Evolutionary conservation across 768 basidiomycete species (phyloP), one percentile per base, ranked within the genome.

Genomic region (Lactifluus volemus): DNA sequence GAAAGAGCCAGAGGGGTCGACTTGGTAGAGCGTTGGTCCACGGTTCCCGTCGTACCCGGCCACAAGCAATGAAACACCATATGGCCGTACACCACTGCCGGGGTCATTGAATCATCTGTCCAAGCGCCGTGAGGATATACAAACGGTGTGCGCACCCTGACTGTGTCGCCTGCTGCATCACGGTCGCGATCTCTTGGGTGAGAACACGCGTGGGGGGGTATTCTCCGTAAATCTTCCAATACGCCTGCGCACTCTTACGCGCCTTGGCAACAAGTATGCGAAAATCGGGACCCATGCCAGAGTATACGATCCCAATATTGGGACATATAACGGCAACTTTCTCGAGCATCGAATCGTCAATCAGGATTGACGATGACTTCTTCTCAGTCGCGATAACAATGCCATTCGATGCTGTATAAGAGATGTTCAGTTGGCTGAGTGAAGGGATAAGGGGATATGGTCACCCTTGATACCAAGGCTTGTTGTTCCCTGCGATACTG

Each of bases 371-470:
- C 19, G 96, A 92, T 11, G 94, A 84, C 79, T 98, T 98, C 86
- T 99, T 99, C 79, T 98, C 97, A 6, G 97, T 98, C 44, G 97
- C 96, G 68, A 99, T 92, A 65, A 99, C 97, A 70, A 99, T 96
- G 61, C 97, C 97, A 74, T 99, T 99, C 47, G 97, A 92, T 32
- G 97, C 97, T 98, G 70, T 10, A 44, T 56, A 7, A 47, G 32
- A 42, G 49, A 44, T 49, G 36, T 47, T 45, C 57, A 57, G 67
- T 64, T 63, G 60, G 68, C 67, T 62, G 55, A 41, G 49, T 55
- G 36, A 3, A 57, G 48, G 58, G 55, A 32, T 45, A 36, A 56
- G 30, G 39, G 53, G n/a, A 41, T 32, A n/a, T 25, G 25, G 9
- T 57, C 76, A 95, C 97, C 97, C 81, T 98, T 98, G 74, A 99